Evolutionary conservation across 192 early-diverging fungal species (phyloP), one percentile per base, ranked within the genome.

Genomic region (Coemansia interrupta): DNA sequence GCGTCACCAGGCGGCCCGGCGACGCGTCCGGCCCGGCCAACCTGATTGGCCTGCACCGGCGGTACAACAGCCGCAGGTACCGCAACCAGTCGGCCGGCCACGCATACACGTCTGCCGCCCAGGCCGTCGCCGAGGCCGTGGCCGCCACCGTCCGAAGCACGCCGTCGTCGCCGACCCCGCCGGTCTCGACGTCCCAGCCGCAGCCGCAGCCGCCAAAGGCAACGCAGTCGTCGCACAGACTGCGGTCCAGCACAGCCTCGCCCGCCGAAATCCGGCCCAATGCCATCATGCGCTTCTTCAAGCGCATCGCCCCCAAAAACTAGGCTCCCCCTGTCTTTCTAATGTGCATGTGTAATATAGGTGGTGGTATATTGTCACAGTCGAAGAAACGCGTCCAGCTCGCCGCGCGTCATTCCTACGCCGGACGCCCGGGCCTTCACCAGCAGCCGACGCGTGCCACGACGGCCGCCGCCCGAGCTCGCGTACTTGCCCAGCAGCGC

Each of bases 241-340:
- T 55, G 19, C 36, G 54, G 13, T 49, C 47, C 47, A 18, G 22
- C 22, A 24, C 12, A 23, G 11, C 47, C 4, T 23, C 47, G 5
- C 24, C 58, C 10, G 32, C 57, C 0, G 58, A 61, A 23, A 67
- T 74, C 15, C 43, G 72, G 17, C 72, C 72, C 11, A 74, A 74
- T 56, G 72, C 61, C 8, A 63, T 74, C 14, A 68, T 74, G 72
- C 60, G 72, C 12, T 68, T 74, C 60, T 52, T 74, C 32, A 67
- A 68, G 61, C 65, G 72, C 32, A 74, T 74, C 26, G 58, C 72
- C 8, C 72, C 65, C 2, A 67, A 57, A 44, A 73, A 49, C 49
- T 68, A 61, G 44, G 14, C 39, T 20, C n/a, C 12, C 22, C 6
- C 4, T 58, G 12, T 32, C 12, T 59, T 59, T 49, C 17, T 30